Evolutionary conservation across 805 yeast genomes (phyloP), one percentile per base, ranked within the genome.

Genomic region (Yueomyces sp.): DNA sequence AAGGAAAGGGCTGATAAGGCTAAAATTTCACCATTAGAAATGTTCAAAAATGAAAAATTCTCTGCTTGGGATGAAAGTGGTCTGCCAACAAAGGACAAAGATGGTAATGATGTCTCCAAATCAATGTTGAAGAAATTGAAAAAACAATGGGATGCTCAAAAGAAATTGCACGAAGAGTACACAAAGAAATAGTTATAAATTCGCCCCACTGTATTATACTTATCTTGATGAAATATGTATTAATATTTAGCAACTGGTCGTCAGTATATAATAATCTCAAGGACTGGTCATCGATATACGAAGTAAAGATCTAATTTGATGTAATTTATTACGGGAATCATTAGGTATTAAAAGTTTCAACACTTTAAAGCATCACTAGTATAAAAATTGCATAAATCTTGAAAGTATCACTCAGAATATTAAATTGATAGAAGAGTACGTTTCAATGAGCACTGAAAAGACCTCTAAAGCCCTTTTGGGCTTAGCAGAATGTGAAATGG

Each of bases 11-110:
- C 69, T 40, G 83, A 69, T 43, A 85, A 81, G 63, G 83, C 90
- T 48, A 78, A 76, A 55, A 51, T 79, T 3, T 59, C 77, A 6
- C 95, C 97, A 2, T 47, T 57, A 37, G 88, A 83, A 28, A 64
- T 92, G 78, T 92, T 88, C 67, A 73, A 70, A 53, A 63, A 56
- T 4, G 74, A 72, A 45, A 48, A 53, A 40, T 92, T 76, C 59
- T 62, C 76, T 7, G 83, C 76, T 56, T 92, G 90, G 84, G 96
- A 92, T 58, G 88, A 73, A 28, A 64, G 72, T 34, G 98, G 98
- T 1, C 45, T 92, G 19, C 98, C 98, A 26, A 70, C 78, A 0
- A 79, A 77, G 56, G 85, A 80, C 50, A 70, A 67, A 33, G 76
- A 75, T 7, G 97, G 97, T 9, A 85, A 78, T 52, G 92, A 83